Evolutionary conservation across 2,329 filamentous ascomycete species (phyloP).

Genomic region (Cytospora mali): DNA sequence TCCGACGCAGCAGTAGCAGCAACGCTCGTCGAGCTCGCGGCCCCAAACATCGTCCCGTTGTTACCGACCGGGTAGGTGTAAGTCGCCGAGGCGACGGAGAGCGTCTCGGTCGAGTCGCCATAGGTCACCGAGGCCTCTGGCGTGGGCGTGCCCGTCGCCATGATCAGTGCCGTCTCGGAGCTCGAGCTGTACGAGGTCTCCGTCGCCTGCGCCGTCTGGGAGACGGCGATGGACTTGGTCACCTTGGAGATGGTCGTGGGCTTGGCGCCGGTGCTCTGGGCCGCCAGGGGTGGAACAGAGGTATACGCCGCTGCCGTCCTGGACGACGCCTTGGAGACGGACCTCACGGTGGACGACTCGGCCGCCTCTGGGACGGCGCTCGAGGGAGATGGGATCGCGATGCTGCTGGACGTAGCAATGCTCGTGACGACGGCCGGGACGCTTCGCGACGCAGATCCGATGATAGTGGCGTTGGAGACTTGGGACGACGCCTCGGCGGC

Average conservation of each 20-base stretch:
- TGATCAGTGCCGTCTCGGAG: conserved; percentile 15
- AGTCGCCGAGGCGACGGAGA: conserved; percentile 10
- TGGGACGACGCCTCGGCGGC: conserved; percentile 10
- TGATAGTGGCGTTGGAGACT: not conserved
- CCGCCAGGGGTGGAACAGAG: not conserved
- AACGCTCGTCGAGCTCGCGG: conserved; percentile 10
- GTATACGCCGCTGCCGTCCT: not conserved
- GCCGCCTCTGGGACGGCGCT: not conserved
- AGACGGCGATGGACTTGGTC: not conserved
- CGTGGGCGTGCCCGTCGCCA: conserved; percentile 16
- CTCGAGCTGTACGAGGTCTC: too few species aligned
- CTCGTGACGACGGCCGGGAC: not conserved
- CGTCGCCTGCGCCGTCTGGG: not conserved
- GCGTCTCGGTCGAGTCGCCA: conserved; percentile 12
- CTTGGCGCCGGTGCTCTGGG: conserved; percentile 18
- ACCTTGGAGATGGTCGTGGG: conserved; percentile 13
- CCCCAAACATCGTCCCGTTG: conserved; percentile 17
- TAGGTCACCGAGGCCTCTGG: conserved; percentile 1
- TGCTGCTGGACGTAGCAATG: not conserved
- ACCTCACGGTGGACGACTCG: not conserved
- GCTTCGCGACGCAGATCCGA: not conserved
- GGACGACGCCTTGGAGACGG: conserved; percentile 4
- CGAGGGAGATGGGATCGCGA: conserved; percentile 4
- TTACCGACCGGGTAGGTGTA: conserved; percentile 9
- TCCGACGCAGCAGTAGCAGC: not conserved